Evolutionary conservation across 2,329 filamentous ascomycete genomes (phyloP).

Genomic region (Pseudogymnoascus sp.): DNA sequence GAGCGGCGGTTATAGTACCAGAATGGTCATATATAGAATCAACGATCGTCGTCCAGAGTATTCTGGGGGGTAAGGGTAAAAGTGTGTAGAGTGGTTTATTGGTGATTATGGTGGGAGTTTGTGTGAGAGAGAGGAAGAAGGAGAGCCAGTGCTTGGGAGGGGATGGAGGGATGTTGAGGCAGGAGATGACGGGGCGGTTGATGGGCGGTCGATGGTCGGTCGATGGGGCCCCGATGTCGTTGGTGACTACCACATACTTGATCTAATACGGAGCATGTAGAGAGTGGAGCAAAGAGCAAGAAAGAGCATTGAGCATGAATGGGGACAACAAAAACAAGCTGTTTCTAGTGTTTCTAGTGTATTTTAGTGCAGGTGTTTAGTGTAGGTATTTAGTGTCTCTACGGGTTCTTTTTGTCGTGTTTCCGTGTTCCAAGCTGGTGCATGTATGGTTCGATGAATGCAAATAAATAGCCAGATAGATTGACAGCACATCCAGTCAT

Average conservation of each 20-base stretch:
- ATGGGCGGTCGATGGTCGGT: not conserved
- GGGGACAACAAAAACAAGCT: not conserved
- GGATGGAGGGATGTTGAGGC: not conserved
- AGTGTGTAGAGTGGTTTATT: not conserved
- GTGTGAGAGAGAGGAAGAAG: not conserved
- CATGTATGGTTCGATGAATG: not conserved
- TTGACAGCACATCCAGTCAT: not conserved
- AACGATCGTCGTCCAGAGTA: not conserved
- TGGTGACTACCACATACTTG: not conserved
- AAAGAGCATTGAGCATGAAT: not conserved
- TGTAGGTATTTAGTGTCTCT: not conserved
- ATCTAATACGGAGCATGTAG: not conserved
- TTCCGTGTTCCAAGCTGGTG: not conserved
- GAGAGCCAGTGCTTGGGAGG: not conserved
- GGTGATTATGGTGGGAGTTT: not conserved
- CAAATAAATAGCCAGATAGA: not conserved
- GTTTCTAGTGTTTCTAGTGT: not conserved
- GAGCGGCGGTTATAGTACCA: not conserved
- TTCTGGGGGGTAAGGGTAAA: not conserved
- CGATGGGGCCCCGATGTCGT: not conserved
- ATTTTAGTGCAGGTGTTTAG: not conserved
- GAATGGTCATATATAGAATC: not conserved
- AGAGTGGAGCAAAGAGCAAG: not conserved
- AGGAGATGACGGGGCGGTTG: not conserved
- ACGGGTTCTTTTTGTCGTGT: not conserved